Base-by-base conservation (phyloP, 1,284 basidiomycete species). In the Ceratobasidium sp. region DNA sequence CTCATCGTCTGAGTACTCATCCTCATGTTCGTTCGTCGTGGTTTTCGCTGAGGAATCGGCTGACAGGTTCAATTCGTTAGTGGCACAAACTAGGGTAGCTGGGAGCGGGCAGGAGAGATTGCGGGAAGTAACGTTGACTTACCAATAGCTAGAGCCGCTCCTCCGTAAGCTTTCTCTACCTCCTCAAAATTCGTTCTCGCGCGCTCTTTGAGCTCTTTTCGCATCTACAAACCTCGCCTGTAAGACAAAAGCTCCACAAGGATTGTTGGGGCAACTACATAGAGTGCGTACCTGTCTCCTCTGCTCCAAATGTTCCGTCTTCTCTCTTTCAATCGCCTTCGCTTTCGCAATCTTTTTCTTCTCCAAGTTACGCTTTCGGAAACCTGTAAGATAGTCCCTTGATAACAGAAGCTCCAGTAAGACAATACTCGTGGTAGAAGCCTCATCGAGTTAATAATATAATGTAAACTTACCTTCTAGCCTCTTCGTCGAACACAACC, bases 371-470 rank as follows among this genome's bases (percentile, higher is more conserved):
- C 93, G 89, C 81, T 94, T 95, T 80, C 91, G 91, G 80, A 95
- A 95, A 18, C 93, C 93, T 11, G 93, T 95, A 79, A 95, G 80
- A 81, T 90, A 95, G 64, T 94, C 90, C 78, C 93, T 95, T 64
- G 74, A 38, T 38, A 38, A 38, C 35, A 11, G 35, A 38, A 74
- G 73, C 57, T 57, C 18, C 32, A 49, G 41, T 54, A 62, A 63
- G 73, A 54, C 55, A 7, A 5, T n/a, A 13, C n/a, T 54, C n/a
- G n/a, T n/a, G n/a, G n/a, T n/a, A n/a, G n/a, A n/a, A n/a, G n/a
- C n/a, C n/a, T n/a, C n/a, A n/a, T n/a, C n/a, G n/a, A 44, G 52
- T 49, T 21, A 50, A 26, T 72, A 30, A 14, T 11, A 14, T 18
- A 21, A 38, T 8, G n/a, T 16, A 35, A 30, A 79, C 83, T 43